These are phyloP conservation scores for Hondaea fermentalgiana DNA, from an alignment of 108 stramenopile genomes.

Conservation along the genomic window DNA sequence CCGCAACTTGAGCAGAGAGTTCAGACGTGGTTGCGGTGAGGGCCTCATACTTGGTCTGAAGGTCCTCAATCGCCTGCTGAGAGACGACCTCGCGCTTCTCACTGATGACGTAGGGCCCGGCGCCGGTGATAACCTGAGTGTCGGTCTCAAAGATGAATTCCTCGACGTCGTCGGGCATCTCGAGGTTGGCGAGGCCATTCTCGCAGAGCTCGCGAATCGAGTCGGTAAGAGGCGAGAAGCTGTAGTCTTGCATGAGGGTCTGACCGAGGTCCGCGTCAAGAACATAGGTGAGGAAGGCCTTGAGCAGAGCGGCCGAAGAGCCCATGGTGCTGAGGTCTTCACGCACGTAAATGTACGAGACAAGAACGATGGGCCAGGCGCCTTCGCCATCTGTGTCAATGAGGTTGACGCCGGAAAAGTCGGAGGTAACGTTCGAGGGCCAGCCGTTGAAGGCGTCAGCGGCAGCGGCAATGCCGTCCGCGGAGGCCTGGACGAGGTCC, in stretches of 20 bases:
- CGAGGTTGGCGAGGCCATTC: neutral
- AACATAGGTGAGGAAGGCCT: conserved; percentile 48
- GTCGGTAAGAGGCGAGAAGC: neutral
- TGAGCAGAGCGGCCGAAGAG: conserved; percentile 37
- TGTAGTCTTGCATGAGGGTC: neutral
- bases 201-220: neutral
- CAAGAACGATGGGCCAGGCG: conserved; percentile 73
- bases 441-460: conserved; percentile 25
- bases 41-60: neutral
- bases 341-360: conserved; percentile 68
- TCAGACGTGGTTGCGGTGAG: neutral
- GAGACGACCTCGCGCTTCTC: neutral
- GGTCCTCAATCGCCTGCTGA: neutral
- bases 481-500: conserved; percentile 41
- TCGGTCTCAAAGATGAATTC: neutral
- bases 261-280: neutral
- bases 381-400: conserved; percentile 37
- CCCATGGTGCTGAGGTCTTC: conserved; percentile 38
- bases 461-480: conserved; percentile 50
- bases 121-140: neutral
- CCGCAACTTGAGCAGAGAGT: neutral
- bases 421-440: conserved; percentile 46
- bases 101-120: neutral
- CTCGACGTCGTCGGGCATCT: neutral
- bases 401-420: conserved; percentile 47